Conservation (phyloP, 2,329 filamentous ascomycete species). For the Cladobotryum protrusum region DNA sequence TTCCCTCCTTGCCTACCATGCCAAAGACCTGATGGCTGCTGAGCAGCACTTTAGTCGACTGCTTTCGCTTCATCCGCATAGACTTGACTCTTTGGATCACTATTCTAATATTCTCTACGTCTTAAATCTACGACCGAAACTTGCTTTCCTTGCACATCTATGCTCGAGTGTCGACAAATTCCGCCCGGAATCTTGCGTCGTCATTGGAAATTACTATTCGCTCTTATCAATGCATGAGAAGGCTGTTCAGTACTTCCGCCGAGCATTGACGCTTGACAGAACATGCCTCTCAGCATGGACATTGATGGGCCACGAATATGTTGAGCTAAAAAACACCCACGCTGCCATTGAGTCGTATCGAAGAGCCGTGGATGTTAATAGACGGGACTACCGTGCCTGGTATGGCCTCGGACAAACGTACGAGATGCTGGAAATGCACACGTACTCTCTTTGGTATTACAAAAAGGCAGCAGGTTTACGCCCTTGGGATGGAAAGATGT, state of each 20-base stretch:
- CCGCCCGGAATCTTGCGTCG: constrained; percentile 91
- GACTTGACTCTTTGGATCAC: constrained; percentile 86
- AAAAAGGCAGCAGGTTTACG: constrained; percentile 87
- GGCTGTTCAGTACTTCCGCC: constrained; percentile 94
- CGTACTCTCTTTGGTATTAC: constrained; percentile 96
- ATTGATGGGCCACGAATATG: constrained; percentile 97
- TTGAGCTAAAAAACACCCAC: constrained; percentile 97
- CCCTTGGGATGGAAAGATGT: constrained; percentile 98
- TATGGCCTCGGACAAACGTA: constrained; percentile 96
- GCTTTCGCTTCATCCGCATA: constrained; percentile 65
- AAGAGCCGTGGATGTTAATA: constrained; percentile 89
- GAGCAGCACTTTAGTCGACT: constrained; percentile 69
- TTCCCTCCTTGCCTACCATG: constrained; percentile 83
- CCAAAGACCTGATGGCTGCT: constrained; percentile 67
- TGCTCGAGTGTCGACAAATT: constrained; percentile 93
- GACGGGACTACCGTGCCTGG: constrained; percentile 95
- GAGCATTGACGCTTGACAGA: constrained; percentile 83
- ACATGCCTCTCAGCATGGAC: constrained; percentile 95
- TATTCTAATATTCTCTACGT: constrained; percentile 98
- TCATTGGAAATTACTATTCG: constrained; percentile 96
- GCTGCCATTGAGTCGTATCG: constrained; percentile 96
- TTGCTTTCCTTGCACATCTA: constrained; percentile 87
- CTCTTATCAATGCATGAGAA: constrained; percentile 94
- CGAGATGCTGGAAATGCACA: constrained; percentile 95
- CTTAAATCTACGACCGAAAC: constrained; percentile 76